Evolutionary conservation across 1,139 yeast species (phyloP).

Genomic region (Candida sp.): DNA sequence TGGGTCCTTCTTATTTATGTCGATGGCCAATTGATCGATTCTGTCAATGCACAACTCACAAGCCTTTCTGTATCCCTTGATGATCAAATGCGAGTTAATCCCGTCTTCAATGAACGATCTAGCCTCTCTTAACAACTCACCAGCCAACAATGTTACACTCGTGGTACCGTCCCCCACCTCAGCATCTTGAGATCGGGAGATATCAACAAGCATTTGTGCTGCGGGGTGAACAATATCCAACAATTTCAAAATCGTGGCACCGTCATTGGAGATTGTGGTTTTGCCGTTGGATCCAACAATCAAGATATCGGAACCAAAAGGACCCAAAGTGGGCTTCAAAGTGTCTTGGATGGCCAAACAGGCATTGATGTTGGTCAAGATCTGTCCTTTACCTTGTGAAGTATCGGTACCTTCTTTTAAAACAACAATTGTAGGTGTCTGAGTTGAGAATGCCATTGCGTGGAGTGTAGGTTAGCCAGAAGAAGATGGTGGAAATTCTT

Average conservation of each 20-base stretch:
- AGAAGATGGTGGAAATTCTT: constrained; percentile 7
- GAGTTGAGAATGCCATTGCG: constrained; percentile 84
- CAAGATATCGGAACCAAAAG: constrained; percentile 94
- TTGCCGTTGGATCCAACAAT: constrained; percentile 83
- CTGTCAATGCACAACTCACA: constrained; percentile 75
- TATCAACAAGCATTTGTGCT: constrained; percentile 93
- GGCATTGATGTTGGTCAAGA: constrained; percentile 93
- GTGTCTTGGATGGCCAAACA: constrained; percentile 98
- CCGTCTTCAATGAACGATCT: constrained; percentile 95
- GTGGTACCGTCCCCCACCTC: constrained; percentile 99
- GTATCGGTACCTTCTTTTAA: constrained; percentile 98
- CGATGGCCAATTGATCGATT: constrained; percentile 76
- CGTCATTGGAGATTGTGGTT: constrained; percentile 97
- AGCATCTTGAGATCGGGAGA: constrained; percentile 96
- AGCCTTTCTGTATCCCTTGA: constrained; percentile 89
- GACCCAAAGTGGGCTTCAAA: constrained; percentile 93
- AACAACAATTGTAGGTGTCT: constrained; percentile 97
- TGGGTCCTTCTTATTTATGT: constrained; percentile 50
- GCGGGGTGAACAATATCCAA: constrained; percentile 99
- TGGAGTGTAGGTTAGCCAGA: background rate
- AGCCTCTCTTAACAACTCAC: constrained; percentile 91
- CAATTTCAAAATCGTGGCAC: constrained; percentile 92
- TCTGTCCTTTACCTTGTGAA: constrained; percentile 96
- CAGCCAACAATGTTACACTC: constrained; percentile 92
- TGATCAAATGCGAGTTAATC: constrained; percentile 85